Evolutionary conservation across 129 eudicot species (phyloP).

Genomic region (Smallanthus sonchifolius): DNA sequence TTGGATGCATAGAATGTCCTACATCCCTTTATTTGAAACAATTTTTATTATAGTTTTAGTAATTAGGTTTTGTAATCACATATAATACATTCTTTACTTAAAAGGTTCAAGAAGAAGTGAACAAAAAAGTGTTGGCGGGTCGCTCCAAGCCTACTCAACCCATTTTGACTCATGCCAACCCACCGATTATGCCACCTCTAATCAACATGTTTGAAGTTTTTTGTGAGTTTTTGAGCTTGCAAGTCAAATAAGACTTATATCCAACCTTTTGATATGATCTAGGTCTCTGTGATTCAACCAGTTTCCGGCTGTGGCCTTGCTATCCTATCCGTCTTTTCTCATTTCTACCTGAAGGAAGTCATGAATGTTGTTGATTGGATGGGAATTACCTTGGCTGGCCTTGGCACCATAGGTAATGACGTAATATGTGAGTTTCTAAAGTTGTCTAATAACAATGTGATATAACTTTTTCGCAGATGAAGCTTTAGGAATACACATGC

Average conservation of each 20-base stretch:
- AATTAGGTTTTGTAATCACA: background rate
- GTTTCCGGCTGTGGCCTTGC: conserved; percentile 99
- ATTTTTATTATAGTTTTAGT: background rate
- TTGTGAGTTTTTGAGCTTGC: background rate
- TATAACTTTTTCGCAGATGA: conserved; percentile 2
- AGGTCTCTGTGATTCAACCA: conserved; percentile 97
- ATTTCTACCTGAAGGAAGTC: conserved; percentile 88
- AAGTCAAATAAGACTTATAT: background rate
- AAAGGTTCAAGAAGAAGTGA: background rate
- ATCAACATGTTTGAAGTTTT: background rate
- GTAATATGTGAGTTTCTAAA: conserved; percentile 32
- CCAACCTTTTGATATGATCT: conserved; percentile 11
- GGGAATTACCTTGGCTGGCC: conserved; percentile 82
- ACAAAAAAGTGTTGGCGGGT: background rate
- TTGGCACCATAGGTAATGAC: conserved; percentile 94
- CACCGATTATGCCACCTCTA: background rate
- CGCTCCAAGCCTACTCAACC: no score
- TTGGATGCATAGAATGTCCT: background rate
- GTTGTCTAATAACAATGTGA: conserved; percentile 1
- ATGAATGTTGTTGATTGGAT: conserved; percentile 96
- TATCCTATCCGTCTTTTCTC: conserved; percentile 86
- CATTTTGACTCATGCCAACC: no score
- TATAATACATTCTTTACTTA: background rate
- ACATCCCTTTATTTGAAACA: background rate
- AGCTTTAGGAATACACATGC: background rate